Evolutionary conservation across 23 red algal species (phyloP).

Genomic region (Agarophyton chilense): DNA sequence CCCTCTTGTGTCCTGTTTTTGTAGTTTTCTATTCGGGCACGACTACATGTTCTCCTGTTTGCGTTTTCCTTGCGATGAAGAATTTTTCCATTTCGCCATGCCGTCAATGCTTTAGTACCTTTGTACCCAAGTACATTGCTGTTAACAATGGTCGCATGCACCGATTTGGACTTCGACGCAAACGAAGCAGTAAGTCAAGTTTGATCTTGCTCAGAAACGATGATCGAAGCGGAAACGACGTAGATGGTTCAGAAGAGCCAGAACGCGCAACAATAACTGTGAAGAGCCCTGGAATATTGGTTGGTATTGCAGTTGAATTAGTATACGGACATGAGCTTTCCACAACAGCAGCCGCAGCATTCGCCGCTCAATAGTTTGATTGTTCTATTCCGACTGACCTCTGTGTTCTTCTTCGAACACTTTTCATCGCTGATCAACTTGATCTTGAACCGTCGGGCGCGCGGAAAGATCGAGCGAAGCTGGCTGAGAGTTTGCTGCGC

Average conservation of each 20-base stretch:
- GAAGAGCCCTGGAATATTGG: slow-evolving; percentile 41
- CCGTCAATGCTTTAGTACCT: too few relatives aligned
- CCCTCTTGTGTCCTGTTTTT: too few relatives aligned
- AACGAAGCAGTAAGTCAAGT: slow-evolving; percentile 12
- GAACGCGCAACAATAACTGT: slow-evolving; percentile 42
- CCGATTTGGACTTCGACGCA: slow-evolving; percentile 58
- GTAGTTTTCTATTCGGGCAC: too few relatives aligned
- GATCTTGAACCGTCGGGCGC: slow-evolving; percentile 49
- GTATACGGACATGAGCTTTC: slow-evolving; percentile 41
- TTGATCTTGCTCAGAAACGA: slow-evolving; percentile 19
- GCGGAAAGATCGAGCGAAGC: slow-evolving; percentile 37
- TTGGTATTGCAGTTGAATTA: slow-evolving; percentile 53
- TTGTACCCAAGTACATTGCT: too few relatives aligned
- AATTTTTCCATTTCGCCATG: too few relatives aligned
- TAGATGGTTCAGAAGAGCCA: background rate
- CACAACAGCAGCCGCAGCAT: slow-evolving; percentile 47
- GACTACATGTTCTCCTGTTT: too few relatives aligned
- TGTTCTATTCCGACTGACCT: slow-evolving; percentile 59
- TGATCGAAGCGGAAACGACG: background rate
- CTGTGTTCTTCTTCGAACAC: slow-evolving; percentile 3
- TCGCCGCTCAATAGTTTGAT: slow-evolving; percentile 52
- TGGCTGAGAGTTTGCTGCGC: slow-evolving; percentile 56
- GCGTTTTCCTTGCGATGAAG: too few relatives aligned
- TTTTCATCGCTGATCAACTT: slow-evolving; percentile 57
- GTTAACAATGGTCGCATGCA: slow-evolving; percentile 48